Base-by-base conservation (phyloP, 495 filamentous ascomycete genomes). In the Parmelia sp. region DNA sequence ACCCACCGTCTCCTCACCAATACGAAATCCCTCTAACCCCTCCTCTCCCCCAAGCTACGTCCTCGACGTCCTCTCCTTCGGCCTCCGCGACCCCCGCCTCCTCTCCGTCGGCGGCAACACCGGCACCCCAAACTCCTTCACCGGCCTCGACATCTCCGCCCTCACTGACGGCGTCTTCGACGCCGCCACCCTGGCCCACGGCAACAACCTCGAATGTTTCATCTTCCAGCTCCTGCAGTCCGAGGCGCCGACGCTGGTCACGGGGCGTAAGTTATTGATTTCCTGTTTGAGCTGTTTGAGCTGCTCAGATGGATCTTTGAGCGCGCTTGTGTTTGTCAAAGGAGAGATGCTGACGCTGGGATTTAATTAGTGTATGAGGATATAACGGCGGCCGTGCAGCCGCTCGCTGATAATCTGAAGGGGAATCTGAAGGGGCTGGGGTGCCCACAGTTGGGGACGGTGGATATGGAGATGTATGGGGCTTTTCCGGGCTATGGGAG, bases 101-200 rank as follows among this genome's bases (percentile, higher is more conserved):
- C 62, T 74, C 44, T 74, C 71, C 55, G 66, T 85, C 44, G 85
- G 85, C 45, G 83, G 84, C 42, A 87, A 87, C 71, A 78, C 76
- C 11, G 83, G 83, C 9, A 77, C 71, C 2, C 74, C 80, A 8
- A 80, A 87, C 71, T 79, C 78, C 53, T 87, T 86, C 68, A 73
- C 75, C n/a, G 78, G 80, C 19, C 66, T 85, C 58, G 76, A 86
- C 65, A 51, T 79, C 4, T 68, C 66, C 0, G 70, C 78, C 58
- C 39, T 86, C 35, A 85, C 82, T 10, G 78, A 78, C 8, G 83
- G 83, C 9, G 74, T 81, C 17, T 77, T 75, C 63, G 77, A 79
- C 64, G 33, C 71, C 58, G 60, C 67, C n/a, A 76, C 71, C 29
- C 66, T 83, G 35, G 66, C 76, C 0, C 65, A 84, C 59, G 76